Evolutionary conservation across 1,284 basidiomycete genomes (phyloP), one percentile per base, ranked within the genome.

Genomic region (Microbotryum violaceum): DNA sequence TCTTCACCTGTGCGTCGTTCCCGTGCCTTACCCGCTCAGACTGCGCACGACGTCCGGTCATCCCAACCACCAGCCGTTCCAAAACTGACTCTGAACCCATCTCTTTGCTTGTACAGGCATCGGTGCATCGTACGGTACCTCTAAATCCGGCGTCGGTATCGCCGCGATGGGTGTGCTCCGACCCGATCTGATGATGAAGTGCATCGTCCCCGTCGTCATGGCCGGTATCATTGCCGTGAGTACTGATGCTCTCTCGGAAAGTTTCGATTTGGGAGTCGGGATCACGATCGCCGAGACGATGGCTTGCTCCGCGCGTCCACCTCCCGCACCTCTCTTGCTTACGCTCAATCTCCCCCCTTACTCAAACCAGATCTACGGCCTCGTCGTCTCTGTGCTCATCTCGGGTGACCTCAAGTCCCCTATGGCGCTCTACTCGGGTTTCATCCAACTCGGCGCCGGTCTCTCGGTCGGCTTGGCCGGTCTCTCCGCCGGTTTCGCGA

Each of bases 1-100:
- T 96, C 74, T 97, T 97, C 79, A 97, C 93, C 71, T 94, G 91
- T 92, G 75, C 81, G 89, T 83, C 21, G 14, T 27, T 29, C 49
- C 49, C 49, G 16, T 57, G 8, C 31, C 31, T 31, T 31, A 9
- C 2, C 25, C 44, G 37, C 16, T 49, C 46, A 31, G 31, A 31
- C 7, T 10, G 31, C 31, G 31, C 31, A 31, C 29, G 7, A 31
- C 29, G 9, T 49, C 10, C 31, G 46, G 37, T 16, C 37, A 42
- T 42, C 37, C 37, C 8, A 27, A 9, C 20, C n/a, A 45, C 16
- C 29, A 21, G 6, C 50, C 18, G 3, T 1, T 21, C 44, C 16
- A 37, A 8, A 29, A 21, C 23, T 27, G 54, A 20, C n/a, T 1
- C 20, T 31, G 46, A 48, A 47, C 47, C 25, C 46, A 2, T 29